Conservation (phyloP, 345 rosid genomes). For the Conringia planisiliqua region DNA sequence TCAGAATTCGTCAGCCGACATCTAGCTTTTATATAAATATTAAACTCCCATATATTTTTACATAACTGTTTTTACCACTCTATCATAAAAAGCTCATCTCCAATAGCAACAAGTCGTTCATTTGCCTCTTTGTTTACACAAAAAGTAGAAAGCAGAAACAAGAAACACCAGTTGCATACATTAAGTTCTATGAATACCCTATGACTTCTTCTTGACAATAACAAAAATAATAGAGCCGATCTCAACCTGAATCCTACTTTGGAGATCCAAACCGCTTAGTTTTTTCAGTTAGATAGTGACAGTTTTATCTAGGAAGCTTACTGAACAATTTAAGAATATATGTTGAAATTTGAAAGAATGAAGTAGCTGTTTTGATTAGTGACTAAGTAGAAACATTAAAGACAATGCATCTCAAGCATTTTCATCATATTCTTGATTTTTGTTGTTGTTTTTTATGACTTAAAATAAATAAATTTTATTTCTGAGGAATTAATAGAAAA, state of each 20-base stretch:
- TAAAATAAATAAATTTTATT: no score
- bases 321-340: no score
- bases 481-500: no score
- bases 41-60: not conserved
- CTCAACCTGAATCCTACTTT: not conserved
- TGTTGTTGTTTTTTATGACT: no score
- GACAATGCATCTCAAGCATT: no score
- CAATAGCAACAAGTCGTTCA: not conserved
- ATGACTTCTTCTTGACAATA: not conserved
- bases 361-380: no score
- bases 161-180: not conserved
- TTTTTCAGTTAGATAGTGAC: not conserved
- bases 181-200: not conserved
- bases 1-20: not conserved
- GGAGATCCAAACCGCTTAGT: not conserved
- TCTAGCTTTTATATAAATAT: not conserved
- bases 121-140: not conserved
- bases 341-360: no score
- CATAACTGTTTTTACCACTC: not conserved
- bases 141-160: not conserved
- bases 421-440: no score
- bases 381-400: no score
- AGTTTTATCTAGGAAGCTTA: no score
- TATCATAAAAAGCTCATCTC: not conserved
- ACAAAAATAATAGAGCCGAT: not conserved